Conservation (phyloP, 768 basidiomycete species). For the Dacryopinax primogenitus region DNA sequence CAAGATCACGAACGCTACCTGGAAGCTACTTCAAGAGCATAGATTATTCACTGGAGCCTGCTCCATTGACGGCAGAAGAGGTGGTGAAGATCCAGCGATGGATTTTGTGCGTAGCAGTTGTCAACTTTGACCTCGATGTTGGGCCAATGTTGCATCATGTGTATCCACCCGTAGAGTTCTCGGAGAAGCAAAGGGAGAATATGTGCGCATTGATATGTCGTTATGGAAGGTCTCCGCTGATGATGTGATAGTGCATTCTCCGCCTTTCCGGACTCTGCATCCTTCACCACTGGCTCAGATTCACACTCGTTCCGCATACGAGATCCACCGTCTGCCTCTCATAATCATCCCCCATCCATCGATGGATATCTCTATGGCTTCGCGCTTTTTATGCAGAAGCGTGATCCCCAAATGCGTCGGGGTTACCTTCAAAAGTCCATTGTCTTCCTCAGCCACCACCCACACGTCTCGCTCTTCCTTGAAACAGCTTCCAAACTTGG, state of each 20-base stretch:
- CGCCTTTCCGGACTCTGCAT: slow-evolving; percentile 77
- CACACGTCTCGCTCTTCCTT: slow-evolving; percentile 69
- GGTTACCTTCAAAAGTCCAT: slow-evolving; percentile 77
- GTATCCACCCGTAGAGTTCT: slow-evolving; percentile 53
- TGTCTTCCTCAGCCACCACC: slow-evolving; percentile 65
- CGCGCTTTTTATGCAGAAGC: slow-evolving; percentile 59
- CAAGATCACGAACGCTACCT: background rate
- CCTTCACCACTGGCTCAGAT: slow-evolving; percentile 73
- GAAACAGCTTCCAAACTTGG: slow-evolving; percentile 59
- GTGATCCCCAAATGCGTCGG: slow-evolving; percentile 52
- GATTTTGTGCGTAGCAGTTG: slow-evolving; percentile 55
- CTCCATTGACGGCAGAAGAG: slow-evolving; percentile 36
- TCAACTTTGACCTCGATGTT: slow-evolving; percentile 79
- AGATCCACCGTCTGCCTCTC: slow-evolving; percentile 18
- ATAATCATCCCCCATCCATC: slow-evolving; percentile 28
- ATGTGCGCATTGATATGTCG: slow-evolving; percentile 42
- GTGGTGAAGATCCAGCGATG: slow-evolving; percentile 45
- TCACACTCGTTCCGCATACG: slow-evolving; percentile 80
- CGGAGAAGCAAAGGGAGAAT: slow-evolving; percentile 61
- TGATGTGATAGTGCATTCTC: slow-evolving; percentile 59
- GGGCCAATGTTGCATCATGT: slow-evolving; percentile 66
- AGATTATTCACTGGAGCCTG: background rate
- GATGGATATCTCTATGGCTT: slow-evolving; percentile 71
- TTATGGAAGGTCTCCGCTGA: slow-evolving; percentile 12
- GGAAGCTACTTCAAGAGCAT: slow-evolving; percentile 5